Base-by-base conservation (phyloP, 2,329 filamentous ascomycete species). In the Decorospora gaudefroyi region DNA sequence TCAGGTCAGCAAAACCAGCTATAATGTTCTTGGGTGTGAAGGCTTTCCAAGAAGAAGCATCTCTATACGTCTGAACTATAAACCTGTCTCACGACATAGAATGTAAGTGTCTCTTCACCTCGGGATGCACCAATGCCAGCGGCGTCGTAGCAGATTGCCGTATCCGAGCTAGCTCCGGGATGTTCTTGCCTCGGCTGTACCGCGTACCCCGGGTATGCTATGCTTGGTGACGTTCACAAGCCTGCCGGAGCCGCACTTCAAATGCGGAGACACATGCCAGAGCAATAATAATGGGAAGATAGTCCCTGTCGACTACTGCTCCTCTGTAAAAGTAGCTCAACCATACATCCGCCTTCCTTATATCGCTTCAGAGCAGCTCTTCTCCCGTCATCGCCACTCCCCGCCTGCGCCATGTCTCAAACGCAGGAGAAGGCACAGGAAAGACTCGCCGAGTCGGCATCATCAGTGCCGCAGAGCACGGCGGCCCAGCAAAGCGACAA, bases 401-500 rank as follows among this genome's bases (percentile, higher is more conserved):
- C 44, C 32, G 33, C 39, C 33, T 39, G 36, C 39, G 37, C 25
- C 50, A 69, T 69, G 67, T 60, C 67, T 33, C 48, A 65, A 36
- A 43, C 54, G 11, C 51, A 62, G 34, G 59, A 62, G 22, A 66
- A 62, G 43, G 60, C 64, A 9, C 63, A 65, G 43, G 51, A 59
- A 43, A 69, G 65, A 57, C 65, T 69, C 10, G 60, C 56, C 33
- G 65, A 69, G 55, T 69, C 65, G 35, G 68, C 63, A 13, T 53
- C 64, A 12, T 26, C 55, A 6, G 46, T 61, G 19, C 70, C 79
- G 38, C 77, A 78, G 42, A 86, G 86, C 59, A 77, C 84, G 31
- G 81, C 83, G 32, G 76, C 86, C 31, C 89, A 91, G 51, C 90
- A 95, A 65, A 93, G 91, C 69, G 92, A 97, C 78, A 96, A 96